Base-by-base conservation (phyloP, 208 protist genomes). In the Giardia muris region DNA sequence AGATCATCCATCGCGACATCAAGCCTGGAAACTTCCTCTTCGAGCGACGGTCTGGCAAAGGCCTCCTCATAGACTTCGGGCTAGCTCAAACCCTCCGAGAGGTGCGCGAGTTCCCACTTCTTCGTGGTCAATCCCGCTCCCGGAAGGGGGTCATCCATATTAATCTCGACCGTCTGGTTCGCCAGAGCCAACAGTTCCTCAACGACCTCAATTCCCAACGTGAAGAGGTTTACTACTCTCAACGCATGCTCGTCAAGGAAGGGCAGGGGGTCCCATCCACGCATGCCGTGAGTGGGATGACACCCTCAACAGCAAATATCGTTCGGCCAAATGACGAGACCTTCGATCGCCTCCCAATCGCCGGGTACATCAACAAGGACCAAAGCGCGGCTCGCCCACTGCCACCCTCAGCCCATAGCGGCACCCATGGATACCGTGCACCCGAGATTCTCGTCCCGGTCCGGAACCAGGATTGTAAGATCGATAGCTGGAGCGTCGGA, bases 11-110 rank as follows among this genome's bases (percentile, higher is more conserved):
- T 45, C 1, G 87, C 30, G 92, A 93, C 39, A 42, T 93, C n/a
- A 93, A 93, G 47, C 92, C 92, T 90, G 92, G 92, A 45, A 93
- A 93, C 67, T 93, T 93, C 90, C 39, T 93, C 3, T 93, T 89
- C 46, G 67, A 89, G 42, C 30, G 47, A 86, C 4, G 22, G 44
- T 67, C 57, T 43, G 86, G 86, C 2, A 87, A 93, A 46, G 92
- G 92, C 42, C 89, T 93, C 22, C 92, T 93, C 4, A 93, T 93
- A 39, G 92, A 93, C 44, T 93, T 93, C 90, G 92, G 92, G 1
- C 86, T 93, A 19, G 92, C 92, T 0, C 86, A 93, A 67, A 44
- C 48, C 10, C 2, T 90, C 0, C 89, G 45, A 22, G 92, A 93
- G 42, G 67, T 67, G 22, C 57, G 67, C 10, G 92, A 93, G 39